Percentiles rank a stretch among this genome's conserved stretches.
Conservation (phyloP, 1,284 basidiomycete species). For the Heterobasidion annosum region DNA sequence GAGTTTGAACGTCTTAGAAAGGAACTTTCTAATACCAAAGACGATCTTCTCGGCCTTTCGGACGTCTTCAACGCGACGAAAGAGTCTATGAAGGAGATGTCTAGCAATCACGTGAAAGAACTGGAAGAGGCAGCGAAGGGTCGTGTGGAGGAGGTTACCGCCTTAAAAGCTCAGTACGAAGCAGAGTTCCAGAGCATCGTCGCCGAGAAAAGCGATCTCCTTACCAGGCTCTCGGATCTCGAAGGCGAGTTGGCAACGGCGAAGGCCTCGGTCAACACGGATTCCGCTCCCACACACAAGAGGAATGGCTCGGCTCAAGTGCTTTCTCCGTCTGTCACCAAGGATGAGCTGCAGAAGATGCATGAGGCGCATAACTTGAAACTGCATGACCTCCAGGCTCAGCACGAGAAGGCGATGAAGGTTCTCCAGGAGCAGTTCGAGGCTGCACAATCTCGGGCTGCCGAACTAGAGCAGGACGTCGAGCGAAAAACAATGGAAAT, state of each 20-base stretch:
- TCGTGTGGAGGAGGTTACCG: slow-evolving; percentile 61
- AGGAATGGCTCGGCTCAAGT: slow-evolving; percentile 41
- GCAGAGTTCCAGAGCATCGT: slow-evolving; percentile 45
- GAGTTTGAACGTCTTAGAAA: slow-evolving; percentile 47
- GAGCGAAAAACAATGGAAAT: slow-evolving; percentile 71
- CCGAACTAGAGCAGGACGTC: slow-evolving; percentile 52
- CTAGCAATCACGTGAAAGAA: slow-evolving; percentile 58
- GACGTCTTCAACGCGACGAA: slow-evolving; percentile 59
- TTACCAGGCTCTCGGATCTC: slow-evolving; percentile 55
- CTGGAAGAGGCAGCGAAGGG: slow-evolving; percentile 60
- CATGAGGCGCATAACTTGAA: slow-evolving; percentile 79
- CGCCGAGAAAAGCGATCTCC: slow-evolving; percentile 49
- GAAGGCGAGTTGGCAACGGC: slow-evolving; percentile 67
- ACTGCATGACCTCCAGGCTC: slow-evolving; percentile 67
- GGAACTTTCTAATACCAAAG: slow-evolving; percentile 50
- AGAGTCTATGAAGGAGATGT: slow-evolving; percentile 60
- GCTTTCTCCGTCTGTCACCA: slow-evolving; percentile 46
- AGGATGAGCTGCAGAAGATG: slow-evolving; percentile 64
- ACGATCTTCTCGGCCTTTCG: slow-evolving; percentile 51
- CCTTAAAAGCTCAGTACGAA: slow-evolving; percentile 48
- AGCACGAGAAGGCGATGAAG: slow-evolving; percentile 56
- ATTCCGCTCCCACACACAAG: slow-evolving; percentile 37
- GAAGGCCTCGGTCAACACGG: slow-evolving; percentile 43
- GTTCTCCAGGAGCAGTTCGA: slow-evolving; percentile 55
- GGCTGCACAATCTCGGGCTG: slow-evolving; percentile 38